A percentile compares a stretch with the other conserved stretches of the same genome.
phyloP scores from a whole-genome alignment of 2,329 filamentous ascomycete genomes.

The Hymenoscyphus infarciens region DNA sequence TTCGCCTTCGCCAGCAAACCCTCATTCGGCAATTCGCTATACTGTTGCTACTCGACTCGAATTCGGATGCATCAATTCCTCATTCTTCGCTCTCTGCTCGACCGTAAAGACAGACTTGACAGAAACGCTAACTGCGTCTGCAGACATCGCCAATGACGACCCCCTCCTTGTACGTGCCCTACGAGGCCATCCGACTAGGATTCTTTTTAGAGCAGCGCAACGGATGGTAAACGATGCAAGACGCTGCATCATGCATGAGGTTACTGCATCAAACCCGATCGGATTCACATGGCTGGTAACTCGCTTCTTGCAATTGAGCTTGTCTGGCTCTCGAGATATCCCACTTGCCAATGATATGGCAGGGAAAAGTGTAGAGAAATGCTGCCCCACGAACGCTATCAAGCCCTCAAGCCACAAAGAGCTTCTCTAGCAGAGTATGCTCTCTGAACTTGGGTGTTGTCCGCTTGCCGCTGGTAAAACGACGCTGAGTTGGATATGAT shows the following conservation, averaged over 20 bases:
- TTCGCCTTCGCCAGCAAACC: neutral
- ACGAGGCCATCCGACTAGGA: neutral
- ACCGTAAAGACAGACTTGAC: neutral
- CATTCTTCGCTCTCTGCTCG: neutral
- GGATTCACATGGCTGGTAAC: constrained; percentile 6
- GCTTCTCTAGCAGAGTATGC: neutral
- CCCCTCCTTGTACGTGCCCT: neutral
- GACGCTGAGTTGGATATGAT: neutral
- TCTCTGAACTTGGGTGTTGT: neutral
- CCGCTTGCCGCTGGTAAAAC: neutral
- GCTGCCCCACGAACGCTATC: constrained; percentile 3
- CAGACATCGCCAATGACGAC: neutral
- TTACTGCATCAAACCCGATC: constrained; percentile 8
- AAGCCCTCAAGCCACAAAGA: neutral
- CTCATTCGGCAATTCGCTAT: neutral
- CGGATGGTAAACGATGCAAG: neutral
- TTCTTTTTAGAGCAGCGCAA: neutral
- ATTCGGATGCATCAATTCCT: neutral
- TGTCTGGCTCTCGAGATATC: neutral
- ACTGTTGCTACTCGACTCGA: neutral
- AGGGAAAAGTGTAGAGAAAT: neutral
- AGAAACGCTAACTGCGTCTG: neutral
- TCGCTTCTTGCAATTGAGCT: neutral
- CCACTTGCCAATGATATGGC: neutral
- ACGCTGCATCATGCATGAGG: neutral